A percentile compares a stretch with the other conserved stretches of the same genome.
Evolutionary conservation across 2,329 filamentous ascomycete genomes (phyloP).

Genomic region (Trichoderma semiorbis): DNA sequence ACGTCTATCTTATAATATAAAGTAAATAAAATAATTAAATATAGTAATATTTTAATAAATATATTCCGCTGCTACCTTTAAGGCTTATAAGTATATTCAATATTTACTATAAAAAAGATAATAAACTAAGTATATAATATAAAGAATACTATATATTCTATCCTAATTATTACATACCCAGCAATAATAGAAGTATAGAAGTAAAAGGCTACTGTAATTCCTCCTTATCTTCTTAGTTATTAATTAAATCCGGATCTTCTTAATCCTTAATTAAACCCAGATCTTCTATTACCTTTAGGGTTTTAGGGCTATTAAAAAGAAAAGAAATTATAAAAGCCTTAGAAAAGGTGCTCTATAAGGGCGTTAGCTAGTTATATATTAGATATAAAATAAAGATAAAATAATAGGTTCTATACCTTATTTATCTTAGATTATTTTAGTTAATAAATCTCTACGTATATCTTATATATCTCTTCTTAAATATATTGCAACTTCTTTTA

Average conservation of each 20-base stretch:
- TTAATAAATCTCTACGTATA: not conserved
- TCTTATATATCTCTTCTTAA: not conserved
- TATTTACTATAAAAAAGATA: not conserved
- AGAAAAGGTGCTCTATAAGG: not conserved
- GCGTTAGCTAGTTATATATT: not conserved
- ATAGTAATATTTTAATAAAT: slow-evolving; percentile 19
- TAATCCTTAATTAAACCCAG: not conserved
- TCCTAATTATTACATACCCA: not conserved
- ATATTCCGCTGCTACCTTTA: not conserved
- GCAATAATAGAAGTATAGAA: not conserved
- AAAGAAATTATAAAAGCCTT: not conserved
- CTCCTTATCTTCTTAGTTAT: not conserved
- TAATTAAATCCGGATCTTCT: not conserved
- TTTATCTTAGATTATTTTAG: not conserved
- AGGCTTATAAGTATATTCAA: not conserved
- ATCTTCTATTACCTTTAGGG: not conserved
- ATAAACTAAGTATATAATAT: not conserved
- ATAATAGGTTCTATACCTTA: not conserved
- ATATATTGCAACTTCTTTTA: not conserved
- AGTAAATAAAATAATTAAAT: slow-evolving; percentile 18
- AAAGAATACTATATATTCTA: not conserved
- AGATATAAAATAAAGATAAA: not conserved
- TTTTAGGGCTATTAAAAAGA: not conserved
- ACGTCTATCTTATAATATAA: slow-evolving; percentile 17
- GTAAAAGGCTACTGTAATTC: no score